These are phyloP conservation scores for Clonostachys byssicola DNA, from an alignment of 2,329 filamentous ascomycete species.

Conservation along the genomic window DNA sequence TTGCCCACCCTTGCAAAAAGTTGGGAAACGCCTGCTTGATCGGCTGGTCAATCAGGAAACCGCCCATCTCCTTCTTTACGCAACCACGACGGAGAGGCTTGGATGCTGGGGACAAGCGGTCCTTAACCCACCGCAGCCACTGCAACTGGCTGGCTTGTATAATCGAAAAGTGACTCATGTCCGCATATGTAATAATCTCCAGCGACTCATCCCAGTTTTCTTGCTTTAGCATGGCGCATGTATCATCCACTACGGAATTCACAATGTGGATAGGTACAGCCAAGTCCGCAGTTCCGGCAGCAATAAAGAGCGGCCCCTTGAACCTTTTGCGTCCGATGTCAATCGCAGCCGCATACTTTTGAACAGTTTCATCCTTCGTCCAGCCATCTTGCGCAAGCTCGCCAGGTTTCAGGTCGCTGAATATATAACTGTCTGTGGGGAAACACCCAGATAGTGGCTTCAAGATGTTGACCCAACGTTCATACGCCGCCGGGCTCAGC, in stretches of 20 bases:
- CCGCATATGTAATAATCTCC: conserved; percentile 4
- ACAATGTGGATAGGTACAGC: conserved; percentile 6
- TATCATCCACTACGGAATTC: conserved; percentile 4
- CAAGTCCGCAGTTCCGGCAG: conserved; percentile 20
- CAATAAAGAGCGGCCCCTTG: conserved; percentile 24
- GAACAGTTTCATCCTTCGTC: neutral
- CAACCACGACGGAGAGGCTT: too few species aligned
- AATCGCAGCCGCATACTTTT: neutral
- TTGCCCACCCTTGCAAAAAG: too few species aligned
- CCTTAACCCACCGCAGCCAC: neutral
- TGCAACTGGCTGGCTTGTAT: neutral
- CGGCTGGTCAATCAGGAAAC: too few species aligned
- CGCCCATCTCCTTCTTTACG: too few species aligned
- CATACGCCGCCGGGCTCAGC: conserved; percentile 4
- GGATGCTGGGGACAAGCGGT: neutral
- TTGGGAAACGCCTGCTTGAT: too few species aligned
- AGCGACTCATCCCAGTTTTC: conserved; percentile 7
- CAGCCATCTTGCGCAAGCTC: neutral
- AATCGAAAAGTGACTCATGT: too few species aligned
- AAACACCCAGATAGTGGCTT: neutral
- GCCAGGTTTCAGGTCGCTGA: too few species aligned
- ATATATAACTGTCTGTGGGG: too few species aligned
- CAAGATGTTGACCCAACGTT: neutral
- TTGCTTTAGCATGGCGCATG: conserved; percentile 5
- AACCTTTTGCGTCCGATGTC: conserved; percentile 17